phyloP scores from a whole-genome alignment of 495 filamentous ascomycete genomes.

The Friedmanniomyces endolithicus region DNA sequence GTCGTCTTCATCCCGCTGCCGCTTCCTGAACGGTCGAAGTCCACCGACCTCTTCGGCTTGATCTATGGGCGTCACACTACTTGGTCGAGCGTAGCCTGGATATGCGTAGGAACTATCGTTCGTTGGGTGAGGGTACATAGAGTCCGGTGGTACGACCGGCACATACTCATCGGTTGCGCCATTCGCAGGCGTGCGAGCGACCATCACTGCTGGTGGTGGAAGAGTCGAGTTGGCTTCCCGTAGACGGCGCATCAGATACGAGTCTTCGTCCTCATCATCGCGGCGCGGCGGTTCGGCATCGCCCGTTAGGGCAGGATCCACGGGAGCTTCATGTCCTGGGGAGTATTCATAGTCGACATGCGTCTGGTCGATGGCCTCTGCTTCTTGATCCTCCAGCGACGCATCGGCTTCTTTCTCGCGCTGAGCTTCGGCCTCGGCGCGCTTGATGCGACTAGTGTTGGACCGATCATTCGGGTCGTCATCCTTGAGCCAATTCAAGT shows the following conservation, averaged over 20 bases:
- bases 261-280: slow-evolving; percentile 15
- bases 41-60: slow-evolving; percentile 15
- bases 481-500: slow-evolving; percentile 62
- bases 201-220: slow-evolving; percentile 12
- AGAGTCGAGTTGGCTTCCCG: slow-evolving; percentile 14
- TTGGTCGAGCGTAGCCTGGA: slow-evolving; percentile 7
- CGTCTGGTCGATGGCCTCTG: slow-evolving; percentile 19
- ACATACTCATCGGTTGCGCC: slow-evolving; percentile 7
- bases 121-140: slow-evolving; percentile 23
- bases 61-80: slow-evolving; percentile 13
- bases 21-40: slow-evolving; percentile 21
- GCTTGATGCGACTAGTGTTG: slow-evolving; percentile 37
- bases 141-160: slow-evolving; percentile 22
- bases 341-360: slow-evolving; percentile 23
- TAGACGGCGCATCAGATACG: slow-evolving; percentile 8
- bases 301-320: slow-evolving; percentile 39
- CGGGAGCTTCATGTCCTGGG: slow-evolving; percentile 29
- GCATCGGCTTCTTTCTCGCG: slow-evolving; percentile 34
- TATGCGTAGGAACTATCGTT: slow-evolving; percentile 16
- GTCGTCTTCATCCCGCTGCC: slow-evolving; percentile 12
- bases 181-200: slow-evolving; percentile 10
- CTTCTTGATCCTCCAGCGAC: slow-evolving; percentile 31
- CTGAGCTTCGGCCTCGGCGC: slow-evolving; percentile 40
- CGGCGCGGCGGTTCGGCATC: neutral
- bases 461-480: slow-evolving; percentile 34